Base-by-base conservation (phyloP, 2,329 filamentous ascomycete species). In the Oidium heveae region DNA sequence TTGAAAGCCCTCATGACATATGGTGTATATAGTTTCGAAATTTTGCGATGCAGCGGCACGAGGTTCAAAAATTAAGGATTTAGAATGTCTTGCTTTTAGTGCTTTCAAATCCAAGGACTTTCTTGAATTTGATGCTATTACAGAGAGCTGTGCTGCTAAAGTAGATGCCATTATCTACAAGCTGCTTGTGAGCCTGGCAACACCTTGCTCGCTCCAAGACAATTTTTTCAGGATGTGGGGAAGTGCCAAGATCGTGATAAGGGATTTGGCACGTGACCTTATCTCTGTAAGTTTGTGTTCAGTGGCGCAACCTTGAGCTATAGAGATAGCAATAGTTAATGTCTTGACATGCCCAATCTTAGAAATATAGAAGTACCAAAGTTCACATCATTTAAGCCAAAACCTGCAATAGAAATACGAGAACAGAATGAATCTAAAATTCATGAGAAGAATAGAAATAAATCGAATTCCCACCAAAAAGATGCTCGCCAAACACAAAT, bases 11-110 rank as follows among this genome's bases (percentile, higher is more conserved):
- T 94, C 85, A 60, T 80, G 73, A 65, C 89, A 96, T 66, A 94
- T 77, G 55, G 83, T 77, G 66, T 84, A 96, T 56, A 98, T 75
- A 4, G 82, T 84, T 64, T 94, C 85, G 67, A 89, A 94, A 63
- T 82, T 91, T 70, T 99, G 91, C 16, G 80, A 80, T 6, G 84
- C 82, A 53, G 91, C 91, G 61, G 89, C 74, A 64, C 80, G 79
- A 57, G 84, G 76, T 62, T 94, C 88, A 71, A 94, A 98, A 57
- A 99, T 85, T 58, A 99, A 72, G 54, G 91, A 98, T 68, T 95
- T 89, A 59, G 86, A 86, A 70, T 98, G 91, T 58, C 86, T 80
- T 57, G 84, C 79, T 68, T 87, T 89, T 70, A 95, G 87, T 63
- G 88, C 86, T 70, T 93, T 94, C 62, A 94, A 75, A 66, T 96